phyloP scores from a whole-genome alignment of 202 grass and related monocot species.

The Hordeum pubiflorum region DNA sequence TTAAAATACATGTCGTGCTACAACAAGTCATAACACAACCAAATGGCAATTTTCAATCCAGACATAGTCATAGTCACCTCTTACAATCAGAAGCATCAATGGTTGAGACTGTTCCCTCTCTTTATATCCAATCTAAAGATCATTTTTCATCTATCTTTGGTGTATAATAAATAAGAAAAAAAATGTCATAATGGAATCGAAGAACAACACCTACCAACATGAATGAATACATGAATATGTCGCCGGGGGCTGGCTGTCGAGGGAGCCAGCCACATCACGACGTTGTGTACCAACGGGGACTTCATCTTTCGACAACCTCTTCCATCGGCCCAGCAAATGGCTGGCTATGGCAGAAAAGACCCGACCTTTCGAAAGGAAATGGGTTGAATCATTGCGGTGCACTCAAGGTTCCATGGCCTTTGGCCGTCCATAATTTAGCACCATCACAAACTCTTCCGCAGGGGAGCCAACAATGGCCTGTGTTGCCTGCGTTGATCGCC shows the following conservation, averaged over 20 bases:
- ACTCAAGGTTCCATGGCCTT: constrained; percentile 23
- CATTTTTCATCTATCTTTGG: constrained; percentile 30
- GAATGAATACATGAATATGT: constrained; percentile 43
- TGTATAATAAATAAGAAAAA: constrained; percentile 37
- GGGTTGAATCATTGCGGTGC: not conserved
- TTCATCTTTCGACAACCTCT: constrained; percentile 4
- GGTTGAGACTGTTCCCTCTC: constrained; percentile 9
- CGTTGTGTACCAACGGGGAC: not conserved
- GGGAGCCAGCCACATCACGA: constrained; percentile 24
- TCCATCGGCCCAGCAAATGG: constrained; percentile 23
- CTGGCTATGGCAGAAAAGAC: constrained; percentile 7
- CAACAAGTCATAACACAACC: constrained; percentile 16
- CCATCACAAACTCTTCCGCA: constrained; percentile 52
- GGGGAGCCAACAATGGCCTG: constrained; percentile 42
- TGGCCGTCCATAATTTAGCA: constrained; percentile 51
- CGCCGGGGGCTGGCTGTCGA: constrained; percentile 27
- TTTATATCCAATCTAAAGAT: constrained; percentile 40
- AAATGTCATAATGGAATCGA: constrained; percentile 38
- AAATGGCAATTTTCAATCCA: constrained; percentile 9
- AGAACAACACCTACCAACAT: constrained; percentile 18
- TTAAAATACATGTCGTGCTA: not conserved
- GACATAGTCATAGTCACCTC: constrained; percentile 10
- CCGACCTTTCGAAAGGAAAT: not conserved
- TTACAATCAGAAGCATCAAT: constrained; percentile 40
- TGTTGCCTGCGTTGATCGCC: constrained; percentile 28